These are phyloP conservation scores for Penstemon barbatus DNA, from an alignment of 257 asterid genomes.

Conservation along the genomic window DNA sequence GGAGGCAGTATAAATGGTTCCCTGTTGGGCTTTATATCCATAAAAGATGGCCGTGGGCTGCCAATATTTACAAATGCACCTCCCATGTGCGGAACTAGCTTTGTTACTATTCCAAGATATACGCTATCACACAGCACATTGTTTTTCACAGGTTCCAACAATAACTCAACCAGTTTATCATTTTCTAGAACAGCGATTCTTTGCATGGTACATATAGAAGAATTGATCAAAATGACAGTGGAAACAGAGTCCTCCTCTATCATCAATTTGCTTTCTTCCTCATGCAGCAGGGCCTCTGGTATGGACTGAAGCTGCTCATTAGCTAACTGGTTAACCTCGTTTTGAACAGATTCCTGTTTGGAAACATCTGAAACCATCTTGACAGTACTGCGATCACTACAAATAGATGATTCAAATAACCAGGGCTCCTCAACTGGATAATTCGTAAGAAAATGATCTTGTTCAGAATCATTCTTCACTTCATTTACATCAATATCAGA, in stretches of 20 bases:
- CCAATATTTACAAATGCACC: slow-evolving; percentile 99
- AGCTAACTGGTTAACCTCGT: slow-evolving; percentile 37
- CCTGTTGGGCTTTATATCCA: slow-evolving; percentile 70
- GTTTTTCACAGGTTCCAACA: slow-evolving; percentile 91
- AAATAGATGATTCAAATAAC: slow-evolving; percentile 48
- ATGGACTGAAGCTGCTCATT: slow-evolving; percentile 38
- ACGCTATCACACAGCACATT: slow-evolving; percentile 91
- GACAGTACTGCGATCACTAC: slow-evolving; percentile 26
- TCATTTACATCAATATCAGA: slow-evolving; percentile 34
- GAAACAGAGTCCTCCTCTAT: slow-evolving; percentile 53
- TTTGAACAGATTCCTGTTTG: slow-evolving; percentile 31
- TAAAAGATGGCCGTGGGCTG: slow-evolving; percentile 74
- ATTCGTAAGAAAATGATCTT: slow-evolving; percentile 29
- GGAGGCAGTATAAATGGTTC: slow-evolving; percentile 74
- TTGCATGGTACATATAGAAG: slow-evolving; percentile 93
- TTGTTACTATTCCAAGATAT: slow-evolving; percentile 81
- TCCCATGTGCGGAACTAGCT: slow-evolving; percentile 90
- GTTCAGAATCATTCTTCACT: slow-evolving; percentile 28
- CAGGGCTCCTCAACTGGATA: slow-evolving; percentile 93
- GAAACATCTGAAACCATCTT: slow-evolving; percentile 31
- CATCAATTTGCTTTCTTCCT: slow-evolving; percentile 44
- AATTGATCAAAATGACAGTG: slow-evolving; percentile 82
- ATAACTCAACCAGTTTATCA: slow-evolving; percentile 76
- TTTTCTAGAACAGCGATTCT: slow-evolving; percentile 93
- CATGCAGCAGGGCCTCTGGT: slow-evolving; percentile 48